These are phyloP conservation scores for Herpetospermum pedunculosum DNA, from an alignment of 306 rosid genomes.

Conservation along the genomic window DNA sequence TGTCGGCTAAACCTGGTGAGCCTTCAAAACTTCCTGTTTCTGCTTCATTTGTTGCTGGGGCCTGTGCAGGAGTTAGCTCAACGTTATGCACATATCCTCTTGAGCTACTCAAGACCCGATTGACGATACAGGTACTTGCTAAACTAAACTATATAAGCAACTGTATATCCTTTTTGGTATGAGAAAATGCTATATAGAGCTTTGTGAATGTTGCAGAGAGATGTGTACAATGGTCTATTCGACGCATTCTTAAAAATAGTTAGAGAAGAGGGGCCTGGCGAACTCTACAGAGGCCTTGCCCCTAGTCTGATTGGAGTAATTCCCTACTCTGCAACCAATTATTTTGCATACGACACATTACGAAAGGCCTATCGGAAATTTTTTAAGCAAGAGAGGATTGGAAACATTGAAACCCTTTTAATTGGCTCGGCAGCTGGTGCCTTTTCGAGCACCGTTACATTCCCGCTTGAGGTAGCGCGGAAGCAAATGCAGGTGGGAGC, in stretches of 20 bases:
- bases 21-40: conserved; percentile 35
- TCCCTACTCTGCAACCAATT: conserved; percentile 71
- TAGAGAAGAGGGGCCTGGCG: conserved; percentile 59
- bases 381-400: conserved; percentile 42
- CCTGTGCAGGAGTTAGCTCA: conserved; percentile 73
- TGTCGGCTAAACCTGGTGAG: conserved; percentile 49
- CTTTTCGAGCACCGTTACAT: conserved; percentile 61
- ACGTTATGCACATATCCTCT: conserved; percentile 67
- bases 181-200: neutral
- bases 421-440: conserved; percentile 73
- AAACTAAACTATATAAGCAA: neutral
- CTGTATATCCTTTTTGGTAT: neutral
- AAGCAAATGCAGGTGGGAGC: conserved; percentile 87
- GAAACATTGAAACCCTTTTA: conserved; percentile 48
- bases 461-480: conserved; percentile 76
- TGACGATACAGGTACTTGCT: conserved; percentile 45
- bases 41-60: conserved; percentile 57
- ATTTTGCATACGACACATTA: conserved; percentile 61
- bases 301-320: conserved; percentile 73
- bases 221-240: conserved; percentile 38
- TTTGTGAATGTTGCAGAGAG: conserved; percentile 37
- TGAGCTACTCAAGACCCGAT: conserved; percentile 60
- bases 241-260: conserved; percentile 45
- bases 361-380: conserved; percentile 43
- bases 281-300: conserved; percentile 65